Evolutionary conservation across 768 basidiomycete genomes (phyloP).

Genomic region (Rubroboletus pulcherrimus): DNA sequence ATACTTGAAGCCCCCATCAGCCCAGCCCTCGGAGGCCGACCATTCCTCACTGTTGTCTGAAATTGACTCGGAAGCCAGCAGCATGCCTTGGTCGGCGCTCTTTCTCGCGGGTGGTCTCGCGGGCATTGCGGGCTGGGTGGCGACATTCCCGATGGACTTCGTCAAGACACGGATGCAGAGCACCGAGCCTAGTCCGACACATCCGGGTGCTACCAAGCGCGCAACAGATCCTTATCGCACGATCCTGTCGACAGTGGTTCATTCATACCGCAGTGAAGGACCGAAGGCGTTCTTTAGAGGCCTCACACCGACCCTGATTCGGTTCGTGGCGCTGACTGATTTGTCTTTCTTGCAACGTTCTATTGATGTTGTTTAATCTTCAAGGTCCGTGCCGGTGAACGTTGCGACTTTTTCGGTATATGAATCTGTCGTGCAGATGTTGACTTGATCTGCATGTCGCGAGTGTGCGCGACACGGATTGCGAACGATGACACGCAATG

Average conservation of each 20-base stretch:
- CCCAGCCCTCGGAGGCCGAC: constrained; percentile 10
- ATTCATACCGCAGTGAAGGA: constrained; percentile 66
- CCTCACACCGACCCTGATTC: constrained; percentile 73
- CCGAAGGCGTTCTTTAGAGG: constrained; percentile 70
- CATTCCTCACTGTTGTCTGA: constrained; percentile 40
- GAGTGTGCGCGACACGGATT: neutral
- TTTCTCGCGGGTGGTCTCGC: constrained; percentile 75
- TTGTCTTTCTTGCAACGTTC: neutral
- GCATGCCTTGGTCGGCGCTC: constrained; percentile 51
- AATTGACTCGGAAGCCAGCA: constrained; percentile 35
- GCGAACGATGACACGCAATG: neutral
- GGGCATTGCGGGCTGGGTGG: constrained; percentile 72
- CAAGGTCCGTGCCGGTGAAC: constrained; percentile 79
- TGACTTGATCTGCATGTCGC: constrained; percentile 20
- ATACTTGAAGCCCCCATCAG: constrained; percentile 34
- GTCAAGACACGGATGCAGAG: constrained; percentile 88
- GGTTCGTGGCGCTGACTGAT: constrained; percentile 38
- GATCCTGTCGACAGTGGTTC: constrained; percentile 51
- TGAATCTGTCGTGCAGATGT: constrained; percentile 49
- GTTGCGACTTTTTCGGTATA: constrained; percentile 79
- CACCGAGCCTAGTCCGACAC: constrained; percentile 9
- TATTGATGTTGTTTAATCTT: neutral
- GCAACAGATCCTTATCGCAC: constrained; percentile 53
- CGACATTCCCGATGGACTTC: constrained; percentile 86
- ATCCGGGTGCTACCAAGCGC: neutral